Conservation (phyloP, 495 filamentous ascomycete species). For the Aspergillus avenaceus region DNA sequence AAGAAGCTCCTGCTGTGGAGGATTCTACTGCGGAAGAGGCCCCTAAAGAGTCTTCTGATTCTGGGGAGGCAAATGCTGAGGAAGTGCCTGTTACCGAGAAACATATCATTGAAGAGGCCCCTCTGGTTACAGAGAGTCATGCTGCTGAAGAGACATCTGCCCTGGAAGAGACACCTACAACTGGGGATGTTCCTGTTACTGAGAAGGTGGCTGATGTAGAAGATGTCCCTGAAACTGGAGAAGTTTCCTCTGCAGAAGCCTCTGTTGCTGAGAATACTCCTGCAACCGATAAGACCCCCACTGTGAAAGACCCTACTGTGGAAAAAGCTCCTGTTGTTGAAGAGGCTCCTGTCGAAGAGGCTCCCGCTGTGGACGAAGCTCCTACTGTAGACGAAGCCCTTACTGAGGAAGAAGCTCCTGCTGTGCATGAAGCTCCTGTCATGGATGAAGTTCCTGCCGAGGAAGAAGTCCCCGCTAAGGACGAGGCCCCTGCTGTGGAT, state of each 20-base stretch:
- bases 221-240: conserved; percentile 5
- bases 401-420: conserved; percentile 5
- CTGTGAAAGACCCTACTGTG: not conserved
- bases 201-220: not conserved
- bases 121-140: conserved; percentile 8
- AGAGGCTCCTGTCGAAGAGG: conserved; percentile 7
- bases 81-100: conserved; percentile 4
- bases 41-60: conserved; percentile 4
- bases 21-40: conserved; percentile 1
- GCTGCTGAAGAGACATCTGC: conserved; percentile 1
- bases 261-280: not conserved
- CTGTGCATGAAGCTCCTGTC: not conserved
- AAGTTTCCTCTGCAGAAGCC: conserved; percentile 7
- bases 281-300: not conserved
- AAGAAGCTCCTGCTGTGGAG: not conserved
- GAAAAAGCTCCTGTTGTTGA: conserved; percentile 12
- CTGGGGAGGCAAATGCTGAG: conserved; percentile 5
- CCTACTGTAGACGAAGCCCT: conserved; percentile 4
- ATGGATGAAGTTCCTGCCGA: conserved; percentile 4
- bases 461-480: not conserved
- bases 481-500: not conserved
- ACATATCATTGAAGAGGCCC: conserved; percentile 2
- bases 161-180: not conserved
- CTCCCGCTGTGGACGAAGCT: conserved; percentile 6
- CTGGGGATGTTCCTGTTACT: conserved; percentile 6